Base-by-base conservation (phyloP, 2,329 filamentous ascomycete genomes). In the Paraphoma chrysanthemicola region DNA sequence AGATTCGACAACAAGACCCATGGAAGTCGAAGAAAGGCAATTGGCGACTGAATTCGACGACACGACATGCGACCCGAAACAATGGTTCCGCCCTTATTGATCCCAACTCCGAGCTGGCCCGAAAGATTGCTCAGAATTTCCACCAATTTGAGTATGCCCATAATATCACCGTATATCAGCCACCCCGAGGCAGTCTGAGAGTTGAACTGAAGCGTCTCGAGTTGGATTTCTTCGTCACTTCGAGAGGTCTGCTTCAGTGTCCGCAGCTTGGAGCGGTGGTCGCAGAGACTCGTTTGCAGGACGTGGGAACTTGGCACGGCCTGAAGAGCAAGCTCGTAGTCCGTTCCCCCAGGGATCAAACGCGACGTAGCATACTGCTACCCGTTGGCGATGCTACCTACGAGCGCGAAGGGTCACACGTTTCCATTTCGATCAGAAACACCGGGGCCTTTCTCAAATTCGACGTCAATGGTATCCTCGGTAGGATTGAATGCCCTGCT, bases 261-360 rank as follows among this genome's bases (percentile, higher is more conserved):
- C 71, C 49, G 0, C 79, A 88, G 57, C 77, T 89, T 0, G 68
- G 71, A 0, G 77, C 82, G 0, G 79, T 84, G 42, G 76, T 91
- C 1, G 85, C 88, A 49, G 48, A 57, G 7, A 38, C 44, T 3
- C 67, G 70, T 0, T 61, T 84, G 8, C 89, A 91, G 64, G 83
- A 89, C 48, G 74, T 82, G 0, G 88, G 88, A 0, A 86, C 85
- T 0, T 80, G 84, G 63, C 83, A 90, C 54, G 88, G 88, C 0
- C 74, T 90, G 0, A 54, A 73, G 2, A 87, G 83, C 67, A 89
- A 84, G 67, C 72, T 89, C 3, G 81, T 90, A 0, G 70, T 89
- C 12, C 78, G 81, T 0, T 81, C 83, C n/a, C 50, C 66, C 0
- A 54, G 62, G 0, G 81, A 84, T 42, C 62, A 52, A 0, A 55